Evolutionary conservation across 2,329 filamentous ascomycete species (phyloP), one percentile per base, ranked within the genome.

Genomic region (Penicillium crustosum): DNA sequence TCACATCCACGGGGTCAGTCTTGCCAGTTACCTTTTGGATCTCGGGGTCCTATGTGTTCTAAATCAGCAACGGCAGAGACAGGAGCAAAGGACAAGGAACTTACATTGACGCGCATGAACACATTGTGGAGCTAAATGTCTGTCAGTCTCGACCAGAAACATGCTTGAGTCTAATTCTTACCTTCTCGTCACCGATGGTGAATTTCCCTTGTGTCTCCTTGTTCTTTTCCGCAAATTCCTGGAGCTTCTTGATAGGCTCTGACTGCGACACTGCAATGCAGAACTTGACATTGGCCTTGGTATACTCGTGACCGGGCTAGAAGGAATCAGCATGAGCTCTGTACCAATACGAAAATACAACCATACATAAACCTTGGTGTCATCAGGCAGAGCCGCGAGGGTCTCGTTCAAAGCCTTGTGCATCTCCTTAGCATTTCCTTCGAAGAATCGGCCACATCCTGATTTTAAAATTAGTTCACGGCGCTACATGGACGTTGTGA

Each of bases 161-260:
- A 19, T 19, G 10, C 25, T 7, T 17, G 1, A 13, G 6, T 39
- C 12, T n/a, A 66, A 13, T 2, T 21, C 76, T 56, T 75, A 91
- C 90, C 88, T 97, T 97, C 78, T 99, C 94, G 70, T 99, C 92
- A 0, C 89, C 93, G 75, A 99, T 97, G 0, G 93, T 99, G 68
- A 96, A 97, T 71, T 92, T 90, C 47, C 94, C 94, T 74, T 96
- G 93, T 1, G 94, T 97, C 78, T 97, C 85, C 77, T 87, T 81
- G 75, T 97, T 93, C 59, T 83, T 81, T 54, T 90, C 85, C 1
- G 91, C 89, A 73, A 91, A 97, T 0, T 83, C 81, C 64, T 90
- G 81, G 33, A 99, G 81, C 67, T 87, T 89, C 80, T 89, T 87
- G 61, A 97, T 86, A 0, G 90, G 82, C 49, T 90, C 87, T 42